Conservation (phyloP, 768 basidiomycete genomes). For the Gelatoporia subvermispora region DNA sequence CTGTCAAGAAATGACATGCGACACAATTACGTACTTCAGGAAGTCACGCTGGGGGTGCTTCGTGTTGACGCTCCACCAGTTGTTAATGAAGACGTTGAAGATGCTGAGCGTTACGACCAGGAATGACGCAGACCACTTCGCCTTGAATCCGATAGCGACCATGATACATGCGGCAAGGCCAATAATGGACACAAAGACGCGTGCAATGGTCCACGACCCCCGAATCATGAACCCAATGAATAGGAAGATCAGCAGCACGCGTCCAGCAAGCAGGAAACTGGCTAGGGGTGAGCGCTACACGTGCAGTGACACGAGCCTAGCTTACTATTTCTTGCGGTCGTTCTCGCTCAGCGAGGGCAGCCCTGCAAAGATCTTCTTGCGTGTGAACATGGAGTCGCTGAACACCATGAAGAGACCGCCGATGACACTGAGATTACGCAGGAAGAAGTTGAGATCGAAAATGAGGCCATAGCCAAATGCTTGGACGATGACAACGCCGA, state of each 20-base stretch:
- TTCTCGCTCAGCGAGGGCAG: conserved; percentile 87
- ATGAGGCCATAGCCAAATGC: conserved; percentile 99
- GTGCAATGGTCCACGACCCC: conserved; percentile 83
- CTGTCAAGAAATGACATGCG: neutral
- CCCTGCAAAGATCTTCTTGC: conserved; percentile 87
- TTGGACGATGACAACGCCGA: conserved; percentile 89
- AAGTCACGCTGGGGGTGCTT: conserved; percentile 96
- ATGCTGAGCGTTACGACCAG: conserved; percentile 85
- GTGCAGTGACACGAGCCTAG: neutral
- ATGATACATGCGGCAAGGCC: conserved; percentile 90
- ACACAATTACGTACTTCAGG: conserved; percentile 69
- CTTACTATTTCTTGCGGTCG: conserved; percentile 96
- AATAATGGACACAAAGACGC: conserved; percentile 83
- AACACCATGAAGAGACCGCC: conserved; percentile 99
- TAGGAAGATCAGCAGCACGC: conserved; percentile 96
- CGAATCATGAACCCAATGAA: conserved; percentile 97
- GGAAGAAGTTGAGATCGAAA: conserved; percentile 99
- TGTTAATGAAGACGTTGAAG: conserved; percentile 98
- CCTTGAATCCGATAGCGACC: conserved; percentile 99
- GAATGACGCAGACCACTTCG: conserved; percentile 97
- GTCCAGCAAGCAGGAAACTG: conserved; percentile 96
- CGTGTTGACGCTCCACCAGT: conserved; percentile 94
- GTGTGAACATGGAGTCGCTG: conserved; percentile 87
- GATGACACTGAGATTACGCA: conserved; percentile 95
- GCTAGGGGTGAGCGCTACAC: neutral